Evolutionary conservation across 2,329 filamentous ascomycete species (phyloP).

Genomic region (Cordyceps javanica): DNA sequence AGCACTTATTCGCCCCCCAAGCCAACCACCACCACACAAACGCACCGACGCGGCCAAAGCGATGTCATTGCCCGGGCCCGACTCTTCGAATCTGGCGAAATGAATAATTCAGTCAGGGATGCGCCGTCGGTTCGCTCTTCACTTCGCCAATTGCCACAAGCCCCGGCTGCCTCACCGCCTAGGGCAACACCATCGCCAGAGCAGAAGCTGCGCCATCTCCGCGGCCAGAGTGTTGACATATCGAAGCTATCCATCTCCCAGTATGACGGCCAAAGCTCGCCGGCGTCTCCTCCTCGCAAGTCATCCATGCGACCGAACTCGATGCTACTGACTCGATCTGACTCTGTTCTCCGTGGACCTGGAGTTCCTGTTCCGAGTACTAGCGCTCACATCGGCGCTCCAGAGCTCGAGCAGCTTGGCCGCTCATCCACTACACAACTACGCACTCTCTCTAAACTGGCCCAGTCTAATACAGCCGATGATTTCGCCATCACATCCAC

Average conservation of each 20-base stretch:
- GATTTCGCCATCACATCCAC: conserved; percentile 75
- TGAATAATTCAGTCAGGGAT: conserved; percentile 34
- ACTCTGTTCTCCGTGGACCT: conserved; percentile 39
- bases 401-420: conserved; percentile 75
- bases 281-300: conserved; percentile 36
- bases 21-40: conserved; percentile 20
- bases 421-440: conserved; percentile 88
- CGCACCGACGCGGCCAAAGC: conserved; percentile 70
- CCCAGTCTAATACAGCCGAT: conserved; percentile 66
- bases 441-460: conserved; percentile 77
- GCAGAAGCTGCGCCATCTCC: conserved; percentile 24
- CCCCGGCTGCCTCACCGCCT: conserved; percentile 42
- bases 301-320: conserved; percentile 49
- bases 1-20: conserved; percentile 42
- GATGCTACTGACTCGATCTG: conserved; percentile 54
- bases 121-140: conserved; percentile 68
- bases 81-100: conserved; percentile 39
- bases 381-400: conserved; percentile 47
- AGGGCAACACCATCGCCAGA: conserved; percentile 31
- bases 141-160: conserved; percentile 66
- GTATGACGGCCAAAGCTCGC: conserved; percentile 34
- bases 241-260: conserved; percentile 46
- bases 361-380: conserved; percentile 28
- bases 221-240: conserved; percentile 61
- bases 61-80: conserved; percentile 55